These are phyloP conservation scores for Penicillium turbatum DNA, from an alignment of 495 filamentous ascomycete genomes.

Conservation along the genomic window DNA sequence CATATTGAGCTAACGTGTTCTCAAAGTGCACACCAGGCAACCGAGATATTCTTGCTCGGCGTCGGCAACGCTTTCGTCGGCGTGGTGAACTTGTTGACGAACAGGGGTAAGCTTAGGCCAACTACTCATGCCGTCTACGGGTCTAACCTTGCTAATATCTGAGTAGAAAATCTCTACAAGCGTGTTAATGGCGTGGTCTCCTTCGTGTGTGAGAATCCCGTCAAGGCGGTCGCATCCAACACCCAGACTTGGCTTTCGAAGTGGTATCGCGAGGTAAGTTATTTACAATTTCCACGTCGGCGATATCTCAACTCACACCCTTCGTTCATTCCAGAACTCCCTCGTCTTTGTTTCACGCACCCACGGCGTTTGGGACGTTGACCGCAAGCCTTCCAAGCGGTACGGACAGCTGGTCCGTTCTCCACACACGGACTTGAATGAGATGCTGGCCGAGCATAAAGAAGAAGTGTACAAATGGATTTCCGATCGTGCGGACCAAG, in stretches of 20 bases:
- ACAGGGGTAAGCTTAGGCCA: constrained; percentile 48
- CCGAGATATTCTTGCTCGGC: constrained; percentile 77
- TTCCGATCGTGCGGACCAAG: constrained; percentile 34
- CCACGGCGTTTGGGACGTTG: constrained; percentile 67
- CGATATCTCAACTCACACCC: background rate
- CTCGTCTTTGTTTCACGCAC: constrained; percentile 66
- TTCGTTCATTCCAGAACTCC: constrained; percentile 46
- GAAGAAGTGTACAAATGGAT: constrained; percentile 55
- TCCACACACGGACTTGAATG: constrained; percentile 48
- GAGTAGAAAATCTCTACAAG: constrained; percentile 42
- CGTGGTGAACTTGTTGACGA: constrained; percentile 63
- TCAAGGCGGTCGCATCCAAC: constrained; percentile 60
- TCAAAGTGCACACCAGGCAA: constrained; percentile 56
- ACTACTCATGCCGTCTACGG: background rate
- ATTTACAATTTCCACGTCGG: background rate
- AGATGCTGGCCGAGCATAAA: constrained; percentile 60
- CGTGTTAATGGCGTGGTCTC: constrained; percentile 57
- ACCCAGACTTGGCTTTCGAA: constrained; percentile 58
- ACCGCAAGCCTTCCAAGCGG: constrained; percentile 61
- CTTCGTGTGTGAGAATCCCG: constrained; percentile 43
- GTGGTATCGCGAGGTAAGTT: constrained; percentile 62
- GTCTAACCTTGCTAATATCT: constrained; percentile 11
- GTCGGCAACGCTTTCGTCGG: constrained; percentile 72
- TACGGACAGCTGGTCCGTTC: constrained; percentile 61
- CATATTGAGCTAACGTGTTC: background rate